phyloP scores from a whole-genome alignment of 1,284 basidiomycete genomes.

The Ceratobasidium papillatum region DNA sequence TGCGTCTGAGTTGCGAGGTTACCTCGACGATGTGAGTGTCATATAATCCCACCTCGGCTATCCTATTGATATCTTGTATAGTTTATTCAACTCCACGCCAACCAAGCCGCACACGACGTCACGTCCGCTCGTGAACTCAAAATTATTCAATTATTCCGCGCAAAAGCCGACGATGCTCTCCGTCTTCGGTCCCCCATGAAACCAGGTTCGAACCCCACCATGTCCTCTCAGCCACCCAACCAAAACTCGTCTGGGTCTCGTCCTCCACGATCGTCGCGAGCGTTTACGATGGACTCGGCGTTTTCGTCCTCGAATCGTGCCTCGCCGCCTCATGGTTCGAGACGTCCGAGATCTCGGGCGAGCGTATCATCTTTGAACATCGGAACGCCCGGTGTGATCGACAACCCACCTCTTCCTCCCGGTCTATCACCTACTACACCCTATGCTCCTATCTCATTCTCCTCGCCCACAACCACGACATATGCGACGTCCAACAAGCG shows the following conservation, averaged over 20 bases:
- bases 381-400: neutral
- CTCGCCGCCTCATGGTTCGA: conserved; percentile 4
- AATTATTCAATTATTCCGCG: conserved; percentile 60
- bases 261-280: neutral
- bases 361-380: neutral
- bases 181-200: conserved; percentile 52
- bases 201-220: neutral
- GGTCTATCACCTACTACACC: conserved; percentile 1
- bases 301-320: conserved; percentile 7
- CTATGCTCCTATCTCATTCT: neutral
- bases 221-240: conserved; percentile 27
- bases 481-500: neutral
- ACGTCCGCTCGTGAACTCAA: conserved; percentile 26
- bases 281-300: conserved; percentile 5
- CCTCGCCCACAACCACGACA: neutral
- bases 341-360: neutral
- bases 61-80: neutral
- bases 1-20: conserved; percentile 17
- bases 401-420: conserved; percentile 25
- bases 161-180: conserved; percentile 71
- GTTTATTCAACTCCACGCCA: conserved; percentile 28
- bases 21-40: conserved; percentile 25
- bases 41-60: neutral
- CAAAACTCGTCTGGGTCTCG: neutral
- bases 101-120: conserved; percentile 13